phyloP scores from a whole-genome alignment of 2,329 filamentous ascomycete genomes.

The Uncinocarpus reesii region DNA sequence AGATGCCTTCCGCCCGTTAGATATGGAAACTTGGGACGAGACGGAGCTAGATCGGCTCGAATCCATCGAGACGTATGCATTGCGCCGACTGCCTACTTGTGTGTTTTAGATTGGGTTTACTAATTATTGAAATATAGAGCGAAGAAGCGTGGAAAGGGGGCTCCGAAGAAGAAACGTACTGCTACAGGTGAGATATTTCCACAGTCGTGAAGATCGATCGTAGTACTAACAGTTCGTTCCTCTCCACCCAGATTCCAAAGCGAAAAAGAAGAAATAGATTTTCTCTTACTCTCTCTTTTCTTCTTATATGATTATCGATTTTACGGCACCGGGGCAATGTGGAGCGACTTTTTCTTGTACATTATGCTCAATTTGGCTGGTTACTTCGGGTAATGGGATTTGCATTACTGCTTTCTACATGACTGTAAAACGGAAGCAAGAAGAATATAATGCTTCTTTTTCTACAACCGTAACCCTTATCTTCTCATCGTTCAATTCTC shows the following conservation, averaged over 20 bases:
- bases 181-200: constrained; percentile 22
- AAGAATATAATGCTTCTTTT: not conserved
- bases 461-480: not conserved
- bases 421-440: constrained; percentile 2
- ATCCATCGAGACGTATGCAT: constrained; percentile 49
- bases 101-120: not conserved
- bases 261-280: constrained; percentile 15
- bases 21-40: constrained; percentile 61
- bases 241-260: constrained; percentile 13
- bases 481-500: not conserved
- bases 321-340: not conserved
- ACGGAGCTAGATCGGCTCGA: constrained; percentile 74
- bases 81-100: not conserved
- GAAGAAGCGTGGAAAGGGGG: constrained; percentile 68
- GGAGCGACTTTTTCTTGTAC: constrained; percentile 1
- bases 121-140: constrained; percentile 37
- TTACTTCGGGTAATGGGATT: not conserved
- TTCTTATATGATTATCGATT: not conserved
- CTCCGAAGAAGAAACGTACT: constrained; percentile 73
- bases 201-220: too few relatives aligned
- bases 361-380: constrained; percentile 1
- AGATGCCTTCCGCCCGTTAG: constrained; percentile 53
- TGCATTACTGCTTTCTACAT: constrained; percentile 6
- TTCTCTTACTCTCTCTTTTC: not conserved
- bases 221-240: too few relatives aligned